phyloP scores from a whole-genome alignment of 2,329 filamentous ascomycete genomes.

The Phialophora tarda region DNA sequence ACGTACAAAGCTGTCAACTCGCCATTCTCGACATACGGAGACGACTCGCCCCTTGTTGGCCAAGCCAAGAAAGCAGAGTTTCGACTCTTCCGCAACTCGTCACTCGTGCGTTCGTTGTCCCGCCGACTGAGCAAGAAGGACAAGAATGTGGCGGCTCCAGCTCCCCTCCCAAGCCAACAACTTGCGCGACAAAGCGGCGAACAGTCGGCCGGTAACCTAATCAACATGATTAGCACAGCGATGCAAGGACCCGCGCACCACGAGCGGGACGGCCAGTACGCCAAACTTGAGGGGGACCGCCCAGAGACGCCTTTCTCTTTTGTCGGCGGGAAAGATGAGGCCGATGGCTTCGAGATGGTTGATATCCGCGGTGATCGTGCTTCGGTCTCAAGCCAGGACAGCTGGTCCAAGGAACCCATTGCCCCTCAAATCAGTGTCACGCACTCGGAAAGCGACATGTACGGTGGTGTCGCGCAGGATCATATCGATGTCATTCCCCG shows the following conservation, averaged over 20 bases:
- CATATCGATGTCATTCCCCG: conserved; percentile 31
- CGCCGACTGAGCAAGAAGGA: conserved; percentile 36
- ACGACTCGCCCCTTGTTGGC: conserved; percentile 33
- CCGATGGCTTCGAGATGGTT: conserved; percentile 38
- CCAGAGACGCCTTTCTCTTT: conserved; percentile 73
- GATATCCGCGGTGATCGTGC: conserved; percentile 25
- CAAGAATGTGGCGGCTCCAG: conserved; percentile 20
- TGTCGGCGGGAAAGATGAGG: conserved; percentile 58
- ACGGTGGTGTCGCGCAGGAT: conserved; percentile 23
- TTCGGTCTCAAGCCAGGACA: conserved; percentile 25
- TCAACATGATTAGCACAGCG: conserved; percentile 38
- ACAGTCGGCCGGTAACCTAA: conserved; percentile 33
- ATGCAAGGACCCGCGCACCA: conserved; percentile 28
- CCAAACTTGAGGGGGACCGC: conserved; percentile 64
- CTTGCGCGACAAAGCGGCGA: conserved; percentile 32
- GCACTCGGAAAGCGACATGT: conserved; percentile 17
- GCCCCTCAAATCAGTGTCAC: conserved; percentile 19
- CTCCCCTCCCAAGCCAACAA: conserved; percentile 37
- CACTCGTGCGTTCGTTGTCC: conserved; percentile 37
- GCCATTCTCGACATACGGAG: conserved; percentile 27
- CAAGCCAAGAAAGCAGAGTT: conserved; percentile 21
- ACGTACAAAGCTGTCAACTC: conserved; percentile 27
- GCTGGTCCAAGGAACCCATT: conserved; percentile 22
- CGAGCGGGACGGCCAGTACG: conserved; percentile 31
- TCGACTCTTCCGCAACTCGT: conserved; percentile 35